Evolutionary conservation across 495 filamentous ascomycete species (phyloP).

Genomic region (Trichoderma orchidacearum): DNA sequence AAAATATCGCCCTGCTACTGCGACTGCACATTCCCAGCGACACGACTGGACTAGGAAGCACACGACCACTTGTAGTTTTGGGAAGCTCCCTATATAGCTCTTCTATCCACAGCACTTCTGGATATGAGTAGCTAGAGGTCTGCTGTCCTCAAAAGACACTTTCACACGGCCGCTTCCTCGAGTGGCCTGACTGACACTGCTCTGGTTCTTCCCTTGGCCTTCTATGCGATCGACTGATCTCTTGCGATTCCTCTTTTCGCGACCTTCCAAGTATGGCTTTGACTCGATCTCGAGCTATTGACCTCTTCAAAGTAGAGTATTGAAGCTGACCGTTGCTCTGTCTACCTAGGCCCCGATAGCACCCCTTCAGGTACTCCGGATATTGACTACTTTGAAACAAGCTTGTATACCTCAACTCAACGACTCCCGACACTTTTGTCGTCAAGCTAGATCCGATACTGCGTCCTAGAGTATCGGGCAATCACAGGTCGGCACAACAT

Average conservation of each 20-base stretch:
- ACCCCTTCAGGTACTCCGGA: slow-evolving; percentile 25
- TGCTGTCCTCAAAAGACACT: not conserved
- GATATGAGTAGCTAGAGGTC: not conserved
- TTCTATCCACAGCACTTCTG: not conserved
- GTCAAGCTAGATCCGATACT: slow-evolving; percentile 91
- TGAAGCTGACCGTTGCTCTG: slow-evolving; percentile 6
- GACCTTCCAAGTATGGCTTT: slow-evolving; percentile 1
- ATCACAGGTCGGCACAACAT: slow-evolving; percentile 75
- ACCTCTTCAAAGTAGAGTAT: not conserved
- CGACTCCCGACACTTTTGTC: slow-evolving; percentile 28
- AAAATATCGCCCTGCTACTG: not conserved
- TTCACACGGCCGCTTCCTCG: not conserved
- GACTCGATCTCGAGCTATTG: not conserved
- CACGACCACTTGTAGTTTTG: not conserved
- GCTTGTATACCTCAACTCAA: not conserved
- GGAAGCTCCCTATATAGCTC: not conserved
- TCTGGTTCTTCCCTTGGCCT: not conserved
- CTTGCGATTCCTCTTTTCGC: slow-evolving; percentile 64
- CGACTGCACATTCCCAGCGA: not conserved
- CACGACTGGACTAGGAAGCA: no score
- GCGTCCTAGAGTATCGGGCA: slow-evolving; percentile 70
- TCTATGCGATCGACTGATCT: slow-evolving; percentile 87
- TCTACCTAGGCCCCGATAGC: slow-evolving; percentile 74
- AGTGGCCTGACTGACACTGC: not conserved
- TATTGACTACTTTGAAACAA: slow-evolving; percentile 3